phyloP scores from a whole-genome alignment of 768 basidiomycete genomes.

The Agaricus subrufescens region DNA sequence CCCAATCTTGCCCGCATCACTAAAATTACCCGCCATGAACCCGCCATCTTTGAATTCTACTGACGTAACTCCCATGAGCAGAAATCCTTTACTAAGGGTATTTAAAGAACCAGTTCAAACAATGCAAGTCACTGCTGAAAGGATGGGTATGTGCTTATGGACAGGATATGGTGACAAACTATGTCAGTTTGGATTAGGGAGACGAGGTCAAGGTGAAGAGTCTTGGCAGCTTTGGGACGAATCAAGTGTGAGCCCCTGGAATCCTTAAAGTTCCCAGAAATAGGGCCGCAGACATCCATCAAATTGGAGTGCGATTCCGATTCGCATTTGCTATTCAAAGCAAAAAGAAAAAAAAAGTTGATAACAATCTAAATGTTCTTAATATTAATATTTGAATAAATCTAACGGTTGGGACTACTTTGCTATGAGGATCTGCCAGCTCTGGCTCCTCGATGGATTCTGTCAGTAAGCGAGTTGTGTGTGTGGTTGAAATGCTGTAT shows the following conservation, averaged over 20 bases:
- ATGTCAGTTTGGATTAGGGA: constrained; percentile 47
- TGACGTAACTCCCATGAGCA: background rate
- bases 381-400: too few relatives aligned
- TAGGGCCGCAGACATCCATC: too few relatives aligned
- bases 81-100: constrained; percentile 26
- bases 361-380: too few relatives aligned
- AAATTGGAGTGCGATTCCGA: too few relatives aligned
- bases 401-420: too few relatives aligned
- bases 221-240: background rate
- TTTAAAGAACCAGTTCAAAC: constrained; percentile 38
- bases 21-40: background rate
- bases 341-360: too few relatives aligned
- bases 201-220: constrained; percentile 12
- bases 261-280: too few relatives aligned
- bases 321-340: too few relatives aligned
- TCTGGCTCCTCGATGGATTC: too few relatives aligned
- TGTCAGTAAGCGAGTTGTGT: too few relatives aligned
- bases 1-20: constrained; percentile 24
- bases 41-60: background rate
- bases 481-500: too few relatives aligned
- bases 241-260: background rate
- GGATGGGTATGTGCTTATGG: constrained; percentile 44
- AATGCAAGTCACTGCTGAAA: constrained; percentile 46
- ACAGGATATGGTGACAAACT: constrained; percentile 40
- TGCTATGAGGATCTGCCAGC: too few relatives aligned